These are phyloP conservation scores for Carex scoparia DNA, from an alignment of 176 grass and related monocot species.

Conservation along the genomic window DNA sequence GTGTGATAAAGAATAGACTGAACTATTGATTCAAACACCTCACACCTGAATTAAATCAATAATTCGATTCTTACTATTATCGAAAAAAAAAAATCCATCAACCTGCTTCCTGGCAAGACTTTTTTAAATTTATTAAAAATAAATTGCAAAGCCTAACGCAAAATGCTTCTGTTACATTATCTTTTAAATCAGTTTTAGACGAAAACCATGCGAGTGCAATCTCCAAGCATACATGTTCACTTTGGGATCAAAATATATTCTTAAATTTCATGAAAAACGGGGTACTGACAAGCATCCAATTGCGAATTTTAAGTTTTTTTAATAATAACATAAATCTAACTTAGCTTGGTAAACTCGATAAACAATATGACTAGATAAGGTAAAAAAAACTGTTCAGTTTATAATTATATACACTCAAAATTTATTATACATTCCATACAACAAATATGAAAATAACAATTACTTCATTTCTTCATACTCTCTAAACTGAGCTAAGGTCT, in stretches of 20 bases:
- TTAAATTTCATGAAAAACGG: background rate
- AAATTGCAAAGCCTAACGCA: background rate
- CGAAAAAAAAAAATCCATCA: too few species aligned
- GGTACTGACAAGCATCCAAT: background rate
- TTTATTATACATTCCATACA: constrained; percentile 55
- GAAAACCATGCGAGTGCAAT: background rate
- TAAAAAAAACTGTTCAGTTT: constrained; percentile 28
- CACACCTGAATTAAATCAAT: too few species aligned
- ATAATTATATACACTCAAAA: constrained; percentile 87
- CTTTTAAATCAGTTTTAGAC: background rate
- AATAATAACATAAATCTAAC: background rate
- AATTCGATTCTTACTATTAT: too few species aligned
- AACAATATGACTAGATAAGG: background rate
- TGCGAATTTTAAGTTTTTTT: background rate
- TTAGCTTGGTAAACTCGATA: background rate
- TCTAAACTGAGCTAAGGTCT: constrained; percentile 85
- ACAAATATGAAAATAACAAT: constrained; percentile 24
- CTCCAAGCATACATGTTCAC: background rate
- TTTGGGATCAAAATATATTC: background rate
- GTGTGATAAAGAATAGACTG: too few species aligned
- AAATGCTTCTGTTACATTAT: background rate
- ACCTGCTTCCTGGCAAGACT: too few species aligned
- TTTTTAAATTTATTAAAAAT: too few species aligned
- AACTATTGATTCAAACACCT: too few species aligned
- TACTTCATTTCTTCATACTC: constrained; percentile 9